Base-by-base conservation (phyloP, 495 filamentous ascomycete genomes). In the Hypoxylon subgilvum region DNA sequence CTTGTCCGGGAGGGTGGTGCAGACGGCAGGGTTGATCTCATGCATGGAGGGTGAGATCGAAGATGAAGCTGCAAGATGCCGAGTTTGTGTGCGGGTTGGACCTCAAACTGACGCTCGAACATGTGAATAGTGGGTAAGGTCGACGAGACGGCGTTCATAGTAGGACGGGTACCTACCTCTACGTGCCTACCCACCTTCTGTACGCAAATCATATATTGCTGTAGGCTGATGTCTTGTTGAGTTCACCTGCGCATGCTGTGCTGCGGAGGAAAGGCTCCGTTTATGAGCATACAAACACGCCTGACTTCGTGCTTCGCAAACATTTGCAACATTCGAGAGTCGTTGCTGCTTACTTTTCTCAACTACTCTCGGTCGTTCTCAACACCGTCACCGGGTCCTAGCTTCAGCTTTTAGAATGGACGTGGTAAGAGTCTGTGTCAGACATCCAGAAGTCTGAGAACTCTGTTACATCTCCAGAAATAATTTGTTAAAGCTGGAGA, bases 201-300 rank as follows among this genome's bases (percentile, higher is more conserved):
- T 27, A 27, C 23, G n/a, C 10, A 4, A 13, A 25, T n/a, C 7
- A 17, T 16, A 8, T 34, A 34, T 34, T 34, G 31, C 7, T 34
- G 5, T 30, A 30, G 5, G 5, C 10, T 5, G 31, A 34, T 6
- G 19, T 25, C 39, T 21, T 7, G 27, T 44, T 42, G 28, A 12
- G 12, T 49, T 14, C 4, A 12, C 28, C 36, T 3, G n/a, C n/a
- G n/a, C n/a, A 19, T 43, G 38, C 21, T 4, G 4, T 28, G n/a
- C 12, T 14, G 46, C 52, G 58, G 58, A 62, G 59, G 23, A 62
- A 47, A 52, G 5, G 21, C 30, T 57, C 59, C 52, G 45, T 7
- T 31, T 48, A 47, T 28, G 17, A 41, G 41, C 35, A 48, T 57
- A 46, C 7, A 36, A 12, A 28, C 6, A 25, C 31, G 7, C n/a